These are phyloP conservation scores for Coemansia erecta DNA, from an alignment of 192 early-diverging fungal species.

Conservation along the genomic window DNA sequence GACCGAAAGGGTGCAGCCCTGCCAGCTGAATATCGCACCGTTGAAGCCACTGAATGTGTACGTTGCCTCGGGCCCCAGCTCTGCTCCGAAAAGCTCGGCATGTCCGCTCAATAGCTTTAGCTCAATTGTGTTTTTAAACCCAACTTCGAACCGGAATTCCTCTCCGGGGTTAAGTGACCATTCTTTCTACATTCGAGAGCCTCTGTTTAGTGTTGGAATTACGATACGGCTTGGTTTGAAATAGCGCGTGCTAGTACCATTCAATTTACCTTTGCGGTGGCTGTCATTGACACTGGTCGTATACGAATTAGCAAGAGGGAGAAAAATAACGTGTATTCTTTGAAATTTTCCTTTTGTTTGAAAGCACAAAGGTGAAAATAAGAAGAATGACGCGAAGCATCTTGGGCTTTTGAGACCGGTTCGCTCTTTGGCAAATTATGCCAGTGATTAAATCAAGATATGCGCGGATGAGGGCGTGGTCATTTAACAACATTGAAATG, in stretches of 20 bases:
- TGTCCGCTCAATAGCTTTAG: constrained; percentile 67
- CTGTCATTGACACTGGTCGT: not conserved
- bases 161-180: constrained; percentile 73
- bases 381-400: too few species aligned
- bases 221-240: too few species aligned
- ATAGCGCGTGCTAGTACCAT: too few species aligned
- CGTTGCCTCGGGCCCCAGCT: constrained; percentile 74
- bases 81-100: constrained; percentile 94
- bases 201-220: too few species aligned
- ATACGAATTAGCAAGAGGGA: too few species aligned
- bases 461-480: constrained; percentile 15
- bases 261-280: not conserved
- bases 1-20: constrained; percentile 73
- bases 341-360: too few species aligned
- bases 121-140: constrained; percentile 59
- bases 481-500: too few species aligned
- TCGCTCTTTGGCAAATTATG: too few species aligned
- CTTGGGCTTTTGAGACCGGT: too few species aligned
- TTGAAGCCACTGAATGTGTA: constrained; percentile 86
- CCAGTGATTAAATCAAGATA: too few species aligned
- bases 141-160: constrained; percentile 93
- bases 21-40: constrained; percentile 88
- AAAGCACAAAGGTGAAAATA: too few species aligned
- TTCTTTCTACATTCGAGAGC: constrained; percentile 35
- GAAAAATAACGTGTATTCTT: too few species aligned